phyloP scores from a whole-genome alignment of 345 rosid species.

The Linum tenue region DNA sequence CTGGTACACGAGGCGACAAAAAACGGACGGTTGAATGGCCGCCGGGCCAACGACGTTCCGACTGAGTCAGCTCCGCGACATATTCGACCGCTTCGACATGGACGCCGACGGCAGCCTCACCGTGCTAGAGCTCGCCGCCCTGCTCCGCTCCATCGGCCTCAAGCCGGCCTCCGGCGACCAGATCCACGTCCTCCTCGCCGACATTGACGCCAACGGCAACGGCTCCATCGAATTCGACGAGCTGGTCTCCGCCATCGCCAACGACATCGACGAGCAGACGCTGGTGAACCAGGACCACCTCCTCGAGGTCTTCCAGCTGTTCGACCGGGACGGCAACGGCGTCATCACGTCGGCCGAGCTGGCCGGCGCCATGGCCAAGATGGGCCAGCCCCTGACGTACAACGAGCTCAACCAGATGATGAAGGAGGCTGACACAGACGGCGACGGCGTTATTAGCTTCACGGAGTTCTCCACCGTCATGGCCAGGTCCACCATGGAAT shows the following conservation, averaged over 20 bases:
- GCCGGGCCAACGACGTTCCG: conserved; percentile 12
- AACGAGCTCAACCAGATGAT: conserved; percentile 69
- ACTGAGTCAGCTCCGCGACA: conserved; percentile 46
- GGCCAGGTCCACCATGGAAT: conserved; percentile 54
- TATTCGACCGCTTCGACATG: conserved; percentile 68
- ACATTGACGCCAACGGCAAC: conserved; percentile 73
- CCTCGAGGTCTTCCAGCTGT: conserved; percentile 47
- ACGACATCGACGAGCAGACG: conserved; percentile 41
- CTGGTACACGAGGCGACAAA: too few species aligned
- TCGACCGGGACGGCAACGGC: conserved; percentile 74
- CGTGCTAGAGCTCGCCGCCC: conserved; percentile 74
- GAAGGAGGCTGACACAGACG: conserved; percentile 40
- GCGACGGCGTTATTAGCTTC: too few species aligned
- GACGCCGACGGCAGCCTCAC: conserved; percentile 93
- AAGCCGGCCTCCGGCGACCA: conserved; percentile 52
- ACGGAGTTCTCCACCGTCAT: conserved; percentile 11
- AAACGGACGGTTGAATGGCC: too few species aligned
- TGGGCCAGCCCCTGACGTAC: conserved; percentile 78
- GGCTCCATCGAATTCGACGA: conserved; percentile 74
- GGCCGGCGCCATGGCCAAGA: conserved; percentile 75
- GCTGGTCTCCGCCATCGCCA: conserved; percentile 49
- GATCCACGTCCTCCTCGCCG: conserved; percentile 51
- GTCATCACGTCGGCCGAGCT: conserved; percentile 72
- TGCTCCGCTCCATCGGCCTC: conserved; percentile 62
- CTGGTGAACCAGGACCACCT: conserved; percentile 54